Conservation (phyloP, 176 grass and related monocot genomes). For the Avena atlantica region DNA sequence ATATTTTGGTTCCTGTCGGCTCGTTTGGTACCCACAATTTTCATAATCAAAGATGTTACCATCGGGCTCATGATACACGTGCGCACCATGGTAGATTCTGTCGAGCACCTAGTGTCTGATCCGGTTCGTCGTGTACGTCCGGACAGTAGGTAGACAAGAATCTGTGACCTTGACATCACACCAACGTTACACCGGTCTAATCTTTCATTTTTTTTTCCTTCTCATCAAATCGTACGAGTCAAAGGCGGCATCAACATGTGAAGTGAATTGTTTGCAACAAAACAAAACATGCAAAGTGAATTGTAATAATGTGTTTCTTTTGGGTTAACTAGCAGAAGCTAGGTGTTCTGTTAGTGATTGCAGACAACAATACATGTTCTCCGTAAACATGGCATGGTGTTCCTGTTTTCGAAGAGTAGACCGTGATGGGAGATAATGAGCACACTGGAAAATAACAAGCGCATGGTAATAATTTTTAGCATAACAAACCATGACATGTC, state of each 20-base stretch:
- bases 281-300: background rate
- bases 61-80: background rate
- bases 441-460: no score
- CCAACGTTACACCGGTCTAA: conserved; percentile 20
- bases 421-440: no score
- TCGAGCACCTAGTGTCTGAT: conserved; percentile 11
- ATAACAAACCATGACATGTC: no score
- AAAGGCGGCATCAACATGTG: conserved; percentile 3
- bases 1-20: background rate
- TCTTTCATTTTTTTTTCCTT: background rate
- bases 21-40: background rate
- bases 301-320: background rate
- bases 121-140: background rate
- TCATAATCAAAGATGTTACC: background rate
- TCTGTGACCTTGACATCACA: background rate
- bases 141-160: background rate
- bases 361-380: no score
- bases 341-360: no score
- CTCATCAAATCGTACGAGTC: background rate
- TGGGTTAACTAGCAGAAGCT: no score
- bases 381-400: no score
- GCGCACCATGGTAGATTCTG: background rate
- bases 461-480: no score
- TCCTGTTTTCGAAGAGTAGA: no score
- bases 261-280: background rate